A percentile compares a stretch with the other conserved stretches of the same genome.
phyloP scores from a whole-genome alignment of 164 flowering plant genomes.

The Dillenia suffruticosa region DNA sequence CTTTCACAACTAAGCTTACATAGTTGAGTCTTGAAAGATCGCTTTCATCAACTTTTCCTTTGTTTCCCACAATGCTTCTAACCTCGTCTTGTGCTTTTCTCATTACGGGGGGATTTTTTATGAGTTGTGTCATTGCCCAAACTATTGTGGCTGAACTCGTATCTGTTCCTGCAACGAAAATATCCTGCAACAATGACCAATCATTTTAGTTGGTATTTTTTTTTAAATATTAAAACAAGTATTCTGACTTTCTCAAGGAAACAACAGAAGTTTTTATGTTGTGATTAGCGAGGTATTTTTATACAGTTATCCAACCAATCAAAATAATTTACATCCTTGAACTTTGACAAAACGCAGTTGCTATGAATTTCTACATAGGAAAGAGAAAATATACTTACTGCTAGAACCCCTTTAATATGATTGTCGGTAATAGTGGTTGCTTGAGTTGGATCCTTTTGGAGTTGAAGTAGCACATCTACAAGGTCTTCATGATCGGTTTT shows the following conservation, averaged over 20 bases:
- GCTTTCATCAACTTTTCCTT: slow-evolving; percentile 16
- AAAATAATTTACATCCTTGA: too few species aligned
- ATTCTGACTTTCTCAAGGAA: too few species aligned
- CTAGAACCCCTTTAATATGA: slow-evolving; percentile 28
- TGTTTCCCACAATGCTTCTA: slow-evolving; percentile 5
- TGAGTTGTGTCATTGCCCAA: slow-evolving; percentile 42
- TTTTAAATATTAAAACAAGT: too few species aligned
- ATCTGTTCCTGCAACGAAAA: slow-evolving; percentile 34
- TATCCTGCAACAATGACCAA: slow-evolving; percentile 19
- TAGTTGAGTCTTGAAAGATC: slow-evolving; percentile 21
- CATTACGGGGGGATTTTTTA: slow-evolving; percentile 27
- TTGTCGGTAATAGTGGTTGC: slow-evolving; percentile 9
- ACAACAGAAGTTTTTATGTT: too few species aligned
- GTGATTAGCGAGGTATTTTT: too few species aligned
- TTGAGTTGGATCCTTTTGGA: slow-evolving; percentile 18
- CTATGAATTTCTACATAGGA: background rate
- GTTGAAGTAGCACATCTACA: slow-evolving; percentile 29
- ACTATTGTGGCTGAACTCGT: slow-evolving; percentile 18
- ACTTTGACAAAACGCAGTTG: too few species aligned
- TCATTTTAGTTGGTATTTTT: too few species aligned
- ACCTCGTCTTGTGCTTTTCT: slow-evolving; percentile 24
- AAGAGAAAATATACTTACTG: slow-evolving; percentile 13
- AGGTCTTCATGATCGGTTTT: slow-evolving; percentile 25
- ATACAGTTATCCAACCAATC: too few species aligned
- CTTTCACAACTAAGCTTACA: slow-evolving; percentile 30